Evolutionary conservation across 75 land plant species (phyloP), one percentile per base, ranked within the genome.

Genomic region (Chamaecyparis obtusa): DNA sequence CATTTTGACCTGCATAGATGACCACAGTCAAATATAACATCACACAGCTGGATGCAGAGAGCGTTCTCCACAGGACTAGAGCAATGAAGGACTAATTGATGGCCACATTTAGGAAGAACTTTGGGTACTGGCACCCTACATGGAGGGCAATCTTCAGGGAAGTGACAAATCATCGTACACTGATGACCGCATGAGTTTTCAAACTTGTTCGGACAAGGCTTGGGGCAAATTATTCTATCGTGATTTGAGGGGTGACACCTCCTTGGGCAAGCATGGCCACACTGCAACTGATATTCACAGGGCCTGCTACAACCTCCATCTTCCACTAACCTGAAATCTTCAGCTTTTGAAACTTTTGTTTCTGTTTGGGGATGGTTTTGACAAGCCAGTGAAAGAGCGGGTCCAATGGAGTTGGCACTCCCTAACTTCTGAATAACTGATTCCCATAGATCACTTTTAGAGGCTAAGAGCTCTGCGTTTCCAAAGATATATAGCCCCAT

Each of bases 231-330:
- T 41, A 89, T 67, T n/a, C 36, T 41, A 15, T 89, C 84, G 37
- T 89, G 89, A 30, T 39, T 21, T n/a, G 89, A 89, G 44, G 89
- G 89, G 57, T 89, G 89, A 32, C 88, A 89, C 49, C 84, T 51
- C 82, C 80, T 86, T 30, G 84, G 89, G 35, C 84, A 86, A 13
- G 49, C 89, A 86, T 86, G 88, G 67, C 88, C 89, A 56, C 89
- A 89, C n/a, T 77, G 19, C 32, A 89, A 49, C 84, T 89, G 89
- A 55, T 46, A 55, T 33, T 89, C 88, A 64, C 88, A 89, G 32
- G 82, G 83, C 19, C 21, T 15, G 69, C 35, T 86, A 67, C 88
- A 89, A 16, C 89, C 89, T 46, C 89, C 89, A 56, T 89, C 89
- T 19, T 48, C 27, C 17, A 86, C 88, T 24, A 15, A 17, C 19